Evolutionary conservation across 2,329 filamentous ascomycete genomes (phyloP).

Genomic region (Colletotrichum sp.): DNA sequence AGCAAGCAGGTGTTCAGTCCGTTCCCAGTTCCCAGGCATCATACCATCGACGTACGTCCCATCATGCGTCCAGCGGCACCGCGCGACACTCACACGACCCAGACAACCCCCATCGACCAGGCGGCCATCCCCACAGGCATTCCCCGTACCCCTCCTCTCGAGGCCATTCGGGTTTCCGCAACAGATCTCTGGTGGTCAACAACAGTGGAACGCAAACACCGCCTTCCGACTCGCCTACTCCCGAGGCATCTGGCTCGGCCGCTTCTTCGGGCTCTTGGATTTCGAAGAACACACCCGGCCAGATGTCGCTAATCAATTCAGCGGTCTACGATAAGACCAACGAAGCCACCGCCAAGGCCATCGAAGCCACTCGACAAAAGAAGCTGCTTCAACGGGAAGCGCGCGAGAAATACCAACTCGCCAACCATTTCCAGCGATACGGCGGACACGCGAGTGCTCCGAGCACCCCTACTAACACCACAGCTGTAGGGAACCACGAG

Average conservation of each 20-base stretch:
- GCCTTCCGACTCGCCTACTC: constrained; percentile 25
- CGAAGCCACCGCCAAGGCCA: constrained; percentile 70
- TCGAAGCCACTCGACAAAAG: constrained; percentile 70
- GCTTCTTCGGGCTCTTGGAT: constrained; percentile 63
- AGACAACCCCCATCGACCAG: constrained; percentile 38
- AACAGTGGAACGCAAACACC: constrained; percentile 28
- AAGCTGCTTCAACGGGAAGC: constrained; percentile 59
- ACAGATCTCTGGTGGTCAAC: constrained; percentile 70
- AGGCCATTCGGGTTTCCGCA: constrained; percentile 25
- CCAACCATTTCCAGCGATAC: constrained; percentile 46
- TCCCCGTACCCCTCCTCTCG: constrained; percentile 35
- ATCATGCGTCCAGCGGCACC: background rate
- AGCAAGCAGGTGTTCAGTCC: constrained; percentile 50
- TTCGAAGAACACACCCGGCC: constrained; percentile 70
- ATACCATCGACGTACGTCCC: constrained; percentile 40
- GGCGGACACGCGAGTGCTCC: constrained; percentile 19
- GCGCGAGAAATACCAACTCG: constrained; percentile 64
- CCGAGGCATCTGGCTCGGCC: constrained; percentile 31
- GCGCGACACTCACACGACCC: background rate
- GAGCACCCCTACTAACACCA: constrained; percentile 32
- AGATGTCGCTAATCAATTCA: constrained; percentile 83
- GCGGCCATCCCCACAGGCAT: constrained; percentile 26
- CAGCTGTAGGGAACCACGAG: constrained; percentile 55
- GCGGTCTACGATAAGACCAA: constrained; percentile 77
- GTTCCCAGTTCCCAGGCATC: constrained; percentile 29